These are phyloP conservation scores for Cymbopogon citratus DNA, from an alignment of 176 grass and related monocot species.

Conservation along the genomic window DNA sequence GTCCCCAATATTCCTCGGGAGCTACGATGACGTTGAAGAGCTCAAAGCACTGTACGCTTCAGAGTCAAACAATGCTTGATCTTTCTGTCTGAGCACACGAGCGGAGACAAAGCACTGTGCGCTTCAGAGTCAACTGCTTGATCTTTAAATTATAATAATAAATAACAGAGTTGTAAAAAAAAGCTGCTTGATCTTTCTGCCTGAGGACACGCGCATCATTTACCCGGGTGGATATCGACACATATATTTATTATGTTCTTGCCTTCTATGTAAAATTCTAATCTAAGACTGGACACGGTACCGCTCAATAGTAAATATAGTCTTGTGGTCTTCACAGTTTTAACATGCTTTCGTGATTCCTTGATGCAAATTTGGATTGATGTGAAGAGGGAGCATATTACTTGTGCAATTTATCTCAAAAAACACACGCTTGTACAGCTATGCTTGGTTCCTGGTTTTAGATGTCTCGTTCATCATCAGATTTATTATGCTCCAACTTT, in stretches of 20 bases:
- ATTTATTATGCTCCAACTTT: background rate
- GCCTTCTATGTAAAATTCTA: background rate
- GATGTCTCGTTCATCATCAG: background rate
- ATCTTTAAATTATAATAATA: background rate
- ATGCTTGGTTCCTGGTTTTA: background rate
- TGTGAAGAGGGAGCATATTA: too few species aligned
- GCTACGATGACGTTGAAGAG: constrained; percentile 86
- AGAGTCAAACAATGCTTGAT: constrained; percentile 31
- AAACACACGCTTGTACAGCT: too few species aligned
- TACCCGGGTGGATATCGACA: background rate
- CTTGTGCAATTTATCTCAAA: background rate
- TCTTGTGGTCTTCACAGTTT: too few species aligned
- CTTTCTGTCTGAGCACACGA: background rate
- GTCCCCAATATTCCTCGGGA: constrained; percentile 89
- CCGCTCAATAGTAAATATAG: background rate
- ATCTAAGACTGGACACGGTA: background rate
- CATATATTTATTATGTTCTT: background rate
- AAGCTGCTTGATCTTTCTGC: constrained; percentile 11
- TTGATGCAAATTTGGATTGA: too few species aligned
- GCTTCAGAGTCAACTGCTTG: background rate
- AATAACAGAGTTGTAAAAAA: background rate
- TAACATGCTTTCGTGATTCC: too few species aligned
- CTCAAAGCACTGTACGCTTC: constrained; percentile 79
- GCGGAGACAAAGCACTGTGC: background rate
- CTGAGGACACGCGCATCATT: background rate